phyloP scores from a whole-genome alignment of 352 stramenopile genomes.

The Nothophytophthora sp. region DNA sequence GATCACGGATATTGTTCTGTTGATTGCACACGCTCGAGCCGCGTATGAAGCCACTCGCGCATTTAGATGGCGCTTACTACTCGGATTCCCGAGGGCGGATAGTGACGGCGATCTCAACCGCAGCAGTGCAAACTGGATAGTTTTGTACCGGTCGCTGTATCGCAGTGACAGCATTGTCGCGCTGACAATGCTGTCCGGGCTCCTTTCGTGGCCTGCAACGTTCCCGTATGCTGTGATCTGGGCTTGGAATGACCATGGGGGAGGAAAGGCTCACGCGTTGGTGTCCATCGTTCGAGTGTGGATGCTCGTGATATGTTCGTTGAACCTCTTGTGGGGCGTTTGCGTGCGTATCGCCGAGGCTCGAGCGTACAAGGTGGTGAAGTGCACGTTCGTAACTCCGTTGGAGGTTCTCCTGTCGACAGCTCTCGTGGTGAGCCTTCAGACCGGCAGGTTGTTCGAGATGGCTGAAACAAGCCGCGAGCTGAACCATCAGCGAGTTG shows the following conservation, averaged over 20 bases:
- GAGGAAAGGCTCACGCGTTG: conserved; percentile 29
- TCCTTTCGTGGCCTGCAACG: conserved; percentile 54
- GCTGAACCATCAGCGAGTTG: conserved; percentile 34
- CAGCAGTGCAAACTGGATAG: conserved; percentile 42
- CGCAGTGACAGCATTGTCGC: conserved; percentile 35
- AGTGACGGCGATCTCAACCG: conserved; percentile 9
- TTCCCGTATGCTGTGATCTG: conserved; percentile 53
- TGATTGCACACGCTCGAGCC: conserved; percentile 26
- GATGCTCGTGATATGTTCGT: conserved; percentile 44
- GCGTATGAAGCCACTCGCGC: conserved; percentile 33
- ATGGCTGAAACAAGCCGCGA: conserved; percentile 33
- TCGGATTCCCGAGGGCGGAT: conserved; percentile 6
- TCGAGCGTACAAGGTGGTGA: conserved; percentile 41
- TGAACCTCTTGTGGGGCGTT: conserved; percentile 40
- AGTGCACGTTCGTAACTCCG: conserved; percentile 38
- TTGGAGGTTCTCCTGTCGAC: conserved; percentile 40
- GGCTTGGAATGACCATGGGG: conserved; percentile 22
- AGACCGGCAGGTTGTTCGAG: conserved; percentile 28
- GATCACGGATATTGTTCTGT: conserved; percentile 35
- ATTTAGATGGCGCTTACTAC: conserved; percentile 32
- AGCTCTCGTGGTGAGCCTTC: conserved; percentile 18
- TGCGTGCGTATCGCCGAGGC: conserved; percentile 31
- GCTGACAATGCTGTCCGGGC: conserved; percentile 41
- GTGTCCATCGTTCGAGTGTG: conserved; percentile 43
- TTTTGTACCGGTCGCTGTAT: conserved; percentile 60